Evolutionary conservation across 495 filamentous ascomycete species (phyloP).

Genomic region (Chaetomium cochliodes): DNA sequence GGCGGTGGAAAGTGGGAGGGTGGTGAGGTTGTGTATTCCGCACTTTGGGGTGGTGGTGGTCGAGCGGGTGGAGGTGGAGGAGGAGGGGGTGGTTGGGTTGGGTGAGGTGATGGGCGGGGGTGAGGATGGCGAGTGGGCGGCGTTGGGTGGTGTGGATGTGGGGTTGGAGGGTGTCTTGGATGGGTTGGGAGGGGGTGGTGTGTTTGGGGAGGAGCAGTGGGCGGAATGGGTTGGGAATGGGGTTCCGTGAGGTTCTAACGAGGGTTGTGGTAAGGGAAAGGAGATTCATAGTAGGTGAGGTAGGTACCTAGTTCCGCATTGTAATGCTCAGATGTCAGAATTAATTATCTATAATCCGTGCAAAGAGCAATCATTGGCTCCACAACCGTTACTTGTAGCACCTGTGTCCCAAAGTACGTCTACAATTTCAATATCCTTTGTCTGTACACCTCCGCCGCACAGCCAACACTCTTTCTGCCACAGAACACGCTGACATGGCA

Average conservation of each 20-base stretch:
- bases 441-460: too few relatives aligned
- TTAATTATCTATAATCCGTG: too few relatives aligned
- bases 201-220: not conserved
- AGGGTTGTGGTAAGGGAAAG: not conserved
- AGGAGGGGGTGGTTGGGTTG: slow-evolving; percentile 1
- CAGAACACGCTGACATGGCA: not conserved
- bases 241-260: not conserved
- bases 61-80: not conserved
- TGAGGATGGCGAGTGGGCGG: slow-evolving; percentile 1
- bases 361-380: too few relatives aligned
- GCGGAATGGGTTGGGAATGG: not conserved
- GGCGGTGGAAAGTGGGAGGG: not conserved
- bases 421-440: too few relatives aligned
- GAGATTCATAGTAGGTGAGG: not conserved
- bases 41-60: slow-evolving; percentile 29
- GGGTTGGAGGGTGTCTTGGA: slow-evolving; percentile 4
- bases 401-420: too few relatives aligned
- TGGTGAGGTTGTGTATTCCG: slow-evolving; percentile 18
- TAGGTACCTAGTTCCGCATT: too few relatives aligned
- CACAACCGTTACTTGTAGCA: too few relatives aligned
- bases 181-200: not conserved
- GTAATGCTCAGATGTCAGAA: too few relatives aligned
- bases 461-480: not conserved
- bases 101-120: not conserved
- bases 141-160: slow-evolving; percentile 18